These are phyloP conservation scores for Atkinsonella hypoxylon DNA, from an alignment of 2,329 filamentous ascomycete species.

Conservation along the genomic window DNA sequence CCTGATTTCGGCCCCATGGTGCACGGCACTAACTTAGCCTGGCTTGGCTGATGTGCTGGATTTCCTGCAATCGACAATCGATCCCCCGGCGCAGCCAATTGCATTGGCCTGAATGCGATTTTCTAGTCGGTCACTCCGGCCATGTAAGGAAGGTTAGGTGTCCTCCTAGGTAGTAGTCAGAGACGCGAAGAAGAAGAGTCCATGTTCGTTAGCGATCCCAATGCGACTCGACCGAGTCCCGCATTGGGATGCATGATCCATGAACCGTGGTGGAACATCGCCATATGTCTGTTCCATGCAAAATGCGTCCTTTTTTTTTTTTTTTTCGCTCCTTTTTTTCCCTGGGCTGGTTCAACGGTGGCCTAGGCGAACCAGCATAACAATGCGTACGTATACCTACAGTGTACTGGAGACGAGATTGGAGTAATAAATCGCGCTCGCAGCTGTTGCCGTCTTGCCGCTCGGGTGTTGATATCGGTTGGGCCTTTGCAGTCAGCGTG, in stretches of 20 bases:
- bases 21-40: background rate
- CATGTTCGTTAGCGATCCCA: background rate
- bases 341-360: background rate
- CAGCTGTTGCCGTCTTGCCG: background rate
- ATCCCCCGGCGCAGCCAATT: background rate
- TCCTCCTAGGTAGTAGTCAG: background rate
- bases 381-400: too few relatives aligned
- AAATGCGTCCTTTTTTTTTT: constrained; percentile 7
- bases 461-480: background rate
- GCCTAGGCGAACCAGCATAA: constrained; percentile 5
- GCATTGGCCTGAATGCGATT: background rate
- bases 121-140: background rate
- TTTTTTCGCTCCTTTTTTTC: background rate
- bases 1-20: background rate
- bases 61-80: constrained; percentile 1
- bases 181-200: background rate
- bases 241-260: background rate
- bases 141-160: background rate
- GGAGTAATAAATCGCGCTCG: constrained; percentile 1
- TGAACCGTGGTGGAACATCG: constrained; percentile 5
- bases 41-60: background rate
- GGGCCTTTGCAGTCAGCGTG: background rate
- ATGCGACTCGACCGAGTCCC: constrained; percentile 1
- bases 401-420: too few relatives aligned
- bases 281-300: background rate